Evolutionary conservation across 1,284 basidiomycete genomes (phyloP).

Genomic region (Cutaneotrichosporon cavernicola): DNA sequence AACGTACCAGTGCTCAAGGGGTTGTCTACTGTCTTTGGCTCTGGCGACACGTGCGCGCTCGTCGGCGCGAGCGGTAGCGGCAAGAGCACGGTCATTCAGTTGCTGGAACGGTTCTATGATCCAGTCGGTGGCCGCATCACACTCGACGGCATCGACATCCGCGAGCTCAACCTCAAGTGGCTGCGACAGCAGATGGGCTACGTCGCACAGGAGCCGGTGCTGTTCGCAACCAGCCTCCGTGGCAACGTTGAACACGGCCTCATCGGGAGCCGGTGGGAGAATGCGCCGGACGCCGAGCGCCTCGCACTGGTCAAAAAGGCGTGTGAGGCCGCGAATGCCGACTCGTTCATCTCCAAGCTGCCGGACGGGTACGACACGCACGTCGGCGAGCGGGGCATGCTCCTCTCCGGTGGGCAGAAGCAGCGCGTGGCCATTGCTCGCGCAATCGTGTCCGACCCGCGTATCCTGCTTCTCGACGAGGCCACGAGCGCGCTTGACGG

Average conservation of each 20-base stretch:
- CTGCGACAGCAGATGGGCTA: slow-evolving; percentile 82
- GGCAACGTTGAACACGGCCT: slow-evolving; percentile 87
- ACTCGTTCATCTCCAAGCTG: slow-evolving; percentile 80
- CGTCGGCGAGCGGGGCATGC: slow-evolving; percentile 89
- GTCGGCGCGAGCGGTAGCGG: slow-evolving; percentile 89
- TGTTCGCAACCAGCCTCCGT: slow-evolving; percentile 76
- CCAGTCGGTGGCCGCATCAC: slow-evolving; percentile 69
- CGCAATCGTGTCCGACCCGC: slow-evolving; percentile 86
- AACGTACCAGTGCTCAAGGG: slow-evolving; percentile 79
- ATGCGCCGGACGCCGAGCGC: slow-evolving; percentile 72
- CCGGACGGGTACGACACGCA: slow-evolving; percentile 85
- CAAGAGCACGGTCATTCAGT: slow-evolving; percentile 70
- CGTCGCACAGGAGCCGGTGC: slow-evolving; percentile 82
- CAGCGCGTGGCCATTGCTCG: slow-evolving; percentile 86
- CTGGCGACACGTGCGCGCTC: slow-evolving; percentile 71
- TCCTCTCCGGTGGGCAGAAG: slow-evolving; percentile 92
- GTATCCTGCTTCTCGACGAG: slow-evolving; percentile 50
- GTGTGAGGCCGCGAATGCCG: slow-evolving; percentile 84
- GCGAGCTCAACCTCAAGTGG: slow-evolving; percentile 80
- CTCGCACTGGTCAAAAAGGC: slow-evolving; percentile 80
- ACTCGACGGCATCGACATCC: slow-evolving; percentile 76
- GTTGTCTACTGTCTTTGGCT: slow-evolving; percentile 52
- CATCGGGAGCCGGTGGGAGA: slow-evolving; percentile 68
- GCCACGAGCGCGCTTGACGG: slow-evolving; percentile 89
- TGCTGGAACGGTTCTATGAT: slow-evolving; percentile 87